These are phyloP conservation scores for Strigomonas culicis DNA, from an alignment of 208 protist genomes.

Conservation along the genomic window DNA sequence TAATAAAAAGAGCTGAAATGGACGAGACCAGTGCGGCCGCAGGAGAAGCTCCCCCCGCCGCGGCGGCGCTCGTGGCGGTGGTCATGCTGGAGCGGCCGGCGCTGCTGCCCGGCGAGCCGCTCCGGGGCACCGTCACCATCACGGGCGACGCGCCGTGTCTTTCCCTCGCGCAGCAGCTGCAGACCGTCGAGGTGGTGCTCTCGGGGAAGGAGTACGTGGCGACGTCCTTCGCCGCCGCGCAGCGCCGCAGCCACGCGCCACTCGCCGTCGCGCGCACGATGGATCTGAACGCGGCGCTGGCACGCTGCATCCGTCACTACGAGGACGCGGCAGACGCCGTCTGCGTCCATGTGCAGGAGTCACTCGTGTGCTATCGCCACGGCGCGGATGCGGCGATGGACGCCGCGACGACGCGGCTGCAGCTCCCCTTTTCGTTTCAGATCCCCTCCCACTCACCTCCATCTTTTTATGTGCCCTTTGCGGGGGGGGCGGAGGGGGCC, in stretches of 20 bases:
- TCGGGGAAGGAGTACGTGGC: no score
- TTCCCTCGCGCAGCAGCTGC: no score
- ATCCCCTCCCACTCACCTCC: no score
- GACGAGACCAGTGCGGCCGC: neutral
- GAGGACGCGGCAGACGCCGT: neutral
- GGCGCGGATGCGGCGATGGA: neutral
- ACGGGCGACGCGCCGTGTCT: neutral
- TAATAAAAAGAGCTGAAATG: no score
- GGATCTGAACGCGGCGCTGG: neutral
- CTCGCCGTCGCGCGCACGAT: neutral
- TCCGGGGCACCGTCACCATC: neutral
- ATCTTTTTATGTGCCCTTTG: no score
- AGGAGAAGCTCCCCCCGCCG: no score
- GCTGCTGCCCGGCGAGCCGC: neutral
- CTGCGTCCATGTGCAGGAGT: neutral
- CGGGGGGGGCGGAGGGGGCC: no score
- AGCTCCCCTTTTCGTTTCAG: neutral
- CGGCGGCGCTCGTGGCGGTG: neutral
- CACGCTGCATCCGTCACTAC: no score
- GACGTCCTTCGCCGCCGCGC: no score
- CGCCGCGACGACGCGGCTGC: neutral
- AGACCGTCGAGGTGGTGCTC: no score
- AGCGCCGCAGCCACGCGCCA: neutral
- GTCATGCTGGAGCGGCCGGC: neutral
- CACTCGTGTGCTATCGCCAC: neutral